A percentile compares a stretch with the other conserved stretches of the same genome.
Conservation (phyloP, 768 basidiomycete species). For the Termitomyces sp. region DNA sequence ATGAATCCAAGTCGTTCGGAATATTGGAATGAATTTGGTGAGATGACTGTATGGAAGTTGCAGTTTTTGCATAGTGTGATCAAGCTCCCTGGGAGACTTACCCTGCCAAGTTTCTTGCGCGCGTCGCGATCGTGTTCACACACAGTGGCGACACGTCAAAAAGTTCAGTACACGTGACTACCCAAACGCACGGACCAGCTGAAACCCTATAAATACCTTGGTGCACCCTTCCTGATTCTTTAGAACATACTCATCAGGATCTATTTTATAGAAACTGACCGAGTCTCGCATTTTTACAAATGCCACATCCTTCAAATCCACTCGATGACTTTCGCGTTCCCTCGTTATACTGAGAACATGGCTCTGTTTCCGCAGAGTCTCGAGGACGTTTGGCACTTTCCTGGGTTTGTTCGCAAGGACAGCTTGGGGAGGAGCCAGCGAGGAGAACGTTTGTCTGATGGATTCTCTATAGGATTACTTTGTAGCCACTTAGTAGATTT, state of each 20-base stretch:
- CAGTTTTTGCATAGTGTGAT: background rate
- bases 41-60: background rate
- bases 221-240: slow-evolving; percentile 8
- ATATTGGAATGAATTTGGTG: background rate
- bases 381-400: slow-evolving; percentile 21
- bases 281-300: slow-evolving; percentile 26
- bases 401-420: slow-evolving; percentile 9
- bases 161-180: slow-evolving; percentile 5
- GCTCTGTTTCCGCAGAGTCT: slow-evolving; percentile 13
- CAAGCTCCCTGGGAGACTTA: background rate
- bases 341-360: slow-evolving; percentile 23
- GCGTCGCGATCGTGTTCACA: background rate
- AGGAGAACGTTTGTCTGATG: slow-evolving; percentile 21
- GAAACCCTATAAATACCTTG: slow-evolving; percentile 12
- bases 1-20: background rate
- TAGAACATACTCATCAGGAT: slow-evolving; percentile 26
- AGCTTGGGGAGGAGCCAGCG: slow-evolving; percentile 10
- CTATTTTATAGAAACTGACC: slow-evolving; percentile 26
- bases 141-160: background rate
- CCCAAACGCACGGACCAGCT: slow-evolving; percentile 15
- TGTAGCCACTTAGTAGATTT: background rate
- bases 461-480: slow-evolving; percentile 5
- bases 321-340: slow-evolving; percentile 21
- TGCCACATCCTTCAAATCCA: slow-evolving; percentile 24
- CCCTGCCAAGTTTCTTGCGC: background rate